phyloP scores from a whole-genome alignment of 2,329 filamentous ascomycete species.

The Alternaria longipes region DNA sequence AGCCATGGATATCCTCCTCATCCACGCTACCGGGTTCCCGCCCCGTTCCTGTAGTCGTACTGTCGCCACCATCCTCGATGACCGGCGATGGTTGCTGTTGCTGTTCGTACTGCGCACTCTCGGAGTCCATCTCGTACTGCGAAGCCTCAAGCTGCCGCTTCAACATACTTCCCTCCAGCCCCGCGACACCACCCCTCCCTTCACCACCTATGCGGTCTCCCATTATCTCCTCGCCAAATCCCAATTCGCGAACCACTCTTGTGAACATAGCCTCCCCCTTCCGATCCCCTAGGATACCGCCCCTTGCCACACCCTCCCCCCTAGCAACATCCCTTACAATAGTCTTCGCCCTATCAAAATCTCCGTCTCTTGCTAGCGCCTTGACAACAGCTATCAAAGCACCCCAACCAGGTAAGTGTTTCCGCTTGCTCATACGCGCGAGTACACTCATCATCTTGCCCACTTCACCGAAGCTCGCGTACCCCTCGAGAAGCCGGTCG shows the following conservation, averaged over 20 bases:
- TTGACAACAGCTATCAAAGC: constrained; percentile 52
- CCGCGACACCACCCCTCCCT: background rate
- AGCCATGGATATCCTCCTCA: constrained; percentile 25
- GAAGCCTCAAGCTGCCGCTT: background rate
- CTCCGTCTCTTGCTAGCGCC: constrained; percentile 49
- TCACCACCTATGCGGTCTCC: constrained; percentile 11
- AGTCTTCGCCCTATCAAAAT: constrained; percentile 44
- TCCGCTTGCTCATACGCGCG: constrained; percentile 49
- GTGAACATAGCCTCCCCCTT: constrained; percentile 31
- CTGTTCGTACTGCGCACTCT: background rate
- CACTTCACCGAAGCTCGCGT: constrained; percentile 64
- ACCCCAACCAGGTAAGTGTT: constrained; percentile 55
- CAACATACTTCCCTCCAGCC: background rate
- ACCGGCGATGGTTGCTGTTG: background rate
- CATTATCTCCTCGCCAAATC: constrained; percentile 23
- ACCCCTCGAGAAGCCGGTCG: constrained; percentile 75
- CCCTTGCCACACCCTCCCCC: constrained; percentile 41
- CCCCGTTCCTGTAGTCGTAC: background rate
- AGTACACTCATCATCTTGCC: constrained; percentile 56
- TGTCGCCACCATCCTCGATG: background rate
- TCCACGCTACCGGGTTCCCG: background rate
- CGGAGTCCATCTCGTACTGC: background rate
- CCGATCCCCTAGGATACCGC: constrained; percentile 28
- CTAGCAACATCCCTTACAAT: constrained; percentile 52
- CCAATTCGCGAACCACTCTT: constrained; percentile 16